Evolutionary conservation across 805 yeast species (phyloP), one percentile per base, ranked within the genome.

Genomic region (Candida broadrunensis): DNA sequence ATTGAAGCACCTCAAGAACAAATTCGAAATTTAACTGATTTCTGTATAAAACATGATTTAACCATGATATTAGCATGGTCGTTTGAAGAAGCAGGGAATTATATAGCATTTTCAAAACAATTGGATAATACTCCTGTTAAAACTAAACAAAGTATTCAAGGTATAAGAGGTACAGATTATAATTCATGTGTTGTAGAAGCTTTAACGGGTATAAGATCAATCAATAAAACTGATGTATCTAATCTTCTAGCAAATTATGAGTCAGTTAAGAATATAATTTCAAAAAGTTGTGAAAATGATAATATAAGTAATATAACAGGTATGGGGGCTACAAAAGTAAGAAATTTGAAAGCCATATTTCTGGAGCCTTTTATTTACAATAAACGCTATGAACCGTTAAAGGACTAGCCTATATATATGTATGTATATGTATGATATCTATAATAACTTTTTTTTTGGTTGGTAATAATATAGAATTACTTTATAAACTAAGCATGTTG

Each of bases 191-290:
- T 77, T 4, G 63, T 72, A 5, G 73, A 73, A 3, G 55, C 71
- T 2, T 56, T 78, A 42, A 76, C 82, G 2, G 55, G 68, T 1
- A 63, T 78, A 4, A 64, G 65, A 32, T 63, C 74, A 11, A 63
- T 78, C 18, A 78, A 77, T 51, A 78, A 77, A 50, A 77, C 82
- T 0, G 81, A 78, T 47, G 75, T 78, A 14, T 64, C 71, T 17
- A 75, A 74, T 42, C 50, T 77, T 42, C 56, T 77, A 20, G 76
- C 80, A 5, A 75, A 74, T 44, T 75, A 67, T 46, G 73, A 73
- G 33, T 64, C 67, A 7, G 60, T 77, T 35, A 61, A 61, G 35
- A 61, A 67, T 23, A 58, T 77, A 15, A 75, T 74, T 29, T 49
- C 42, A 40, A 54, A 52, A 45, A 44, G 68, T 48, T 36, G 63